Base-by-base conservation (phyloP, 768 basidiomycete species). In the Cubamyces lactineus region DNA sequence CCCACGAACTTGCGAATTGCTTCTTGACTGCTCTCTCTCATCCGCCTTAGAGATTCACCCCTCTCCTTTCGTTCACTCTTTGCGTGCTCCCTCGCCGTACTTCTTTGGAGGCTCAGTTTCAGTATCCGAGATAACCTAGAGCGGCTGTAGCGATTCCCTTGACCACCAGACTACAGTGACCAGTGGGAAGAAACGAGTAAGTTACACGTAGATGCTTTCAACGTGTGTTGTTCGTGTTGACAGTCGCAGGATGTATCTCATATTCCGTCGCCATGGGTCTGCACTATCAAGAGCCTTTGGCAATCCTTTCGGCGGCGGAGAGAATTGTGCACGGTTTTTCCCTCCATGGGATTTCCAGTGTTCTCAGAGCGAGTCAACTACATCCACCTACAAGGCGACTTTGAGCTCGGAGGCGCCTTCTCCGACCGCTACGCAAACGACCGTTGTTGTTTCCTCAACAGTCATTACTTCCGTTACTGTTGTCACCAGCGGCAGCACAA, bases 391-490 rank as follows among this genome's bases (percentile, higher is more conserved):
- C 2, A 40, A n/a, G 46, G 23, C 45, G 19, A 57, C 34, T 6
- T 34, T 50, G 30, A 34, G 19, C 26, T 28, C 50, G 6, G 3
- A n/a, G 3, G 5, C 16, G 1, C 23, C 49, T 15, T 5, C 41
- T 15, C 16, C 51, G 1, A 42, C 16, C 34, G 15, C 58, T 19
- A 34, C 57, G 11, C 23, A 54, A 24, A 61, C 59, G 23, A 42
- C 51, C 34, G 34, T 53, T 4, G 34, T 61, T 1, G 39, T 39
- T 17, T 53, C 59, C 4, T 24, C 47, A 7, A 53, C 40, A 5
- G 45, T 47, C 24, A 46, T 61, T 21, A 61, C 59, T 23, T 61
- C 58, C 11, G 42, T 59, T 30, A 38, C 23, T 3, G 34, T 53
- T 47, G 38, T 53, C 0, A 61, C 59, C 4, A 53, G 52, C n/a